Evolutionary conservation across 2,329 filamentous ascomycete genomes (phyloP).

Genomic region (Penicillium sp.): DNA sequence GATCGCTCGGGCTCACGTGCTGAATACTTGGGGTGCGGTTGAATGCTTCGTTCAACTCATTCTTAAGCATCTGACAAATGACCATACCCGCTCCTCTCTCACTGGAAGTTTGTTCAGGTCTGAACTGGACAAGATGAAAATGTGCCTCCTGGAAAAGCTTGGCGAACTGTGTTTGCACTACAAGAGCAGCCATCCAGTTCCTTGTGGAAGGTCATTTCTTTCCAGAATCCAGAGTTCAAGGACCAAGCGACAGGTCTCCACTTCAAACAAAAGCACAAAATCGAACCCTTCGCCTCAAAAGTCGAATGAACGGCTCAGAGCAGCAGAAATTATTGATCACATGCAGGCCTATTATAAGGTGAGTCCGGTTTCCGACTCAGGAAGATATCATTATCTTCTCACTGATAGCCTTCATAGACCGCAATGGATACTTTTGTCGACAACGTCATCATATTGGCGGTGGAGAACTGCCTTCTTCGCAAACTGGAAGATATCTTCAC

Average conservation of each 20-base stretch:
- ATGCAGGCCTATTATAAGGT: slow-evolving; percentile 26
- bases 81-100: slow-evolving; percentile 22
- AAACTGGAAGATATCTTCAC: slow-evolving; percentile 47
- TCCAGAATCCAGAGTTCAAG: slow-evolving; percentile 7
- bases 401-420: background rate
- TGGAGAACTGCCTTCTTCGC: slow-evolving; percentile 7
- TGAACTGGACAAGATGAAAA: slow-evolving; percentile 26
- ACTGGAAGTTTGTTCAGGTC: slow-evolving; percentile 32
- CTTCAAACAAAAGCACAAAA: slow-evolving; percentile 6
- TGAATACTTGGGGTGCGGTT: slow-evolving; percentile 25
- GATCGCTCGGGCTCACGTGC: slow-evolving; percentile 27
- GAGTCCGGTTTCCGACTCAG: background rate
- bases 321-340: slow-evolving; percentile 30
- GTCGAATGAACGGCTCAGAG: slow-evolving; percentile 35
- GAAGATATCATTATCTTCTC: slow-evolving; percentile 46
- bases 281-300: slow-evolving; percentile 16
- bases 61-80: slow-evolving; percentile 27
- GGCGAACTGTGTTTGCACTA: slow-evolving; percentile 22
- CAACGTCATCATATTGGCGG: background rate
- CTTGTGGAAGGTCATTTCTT: slow-evolving; percentile 10
- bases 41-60: slow-evolving; percentile 24
- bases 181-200: slow-evolving; percentile 28
- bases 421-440: background rate
- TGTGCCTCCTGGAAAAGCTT: slow-evolving; percentile 21
- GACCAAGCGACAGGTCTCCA: background rate